Evolutionary conservation across 148 eudicot genomes (phyloP).

Genomic region (Camellia lanceoleosa): DNA sequence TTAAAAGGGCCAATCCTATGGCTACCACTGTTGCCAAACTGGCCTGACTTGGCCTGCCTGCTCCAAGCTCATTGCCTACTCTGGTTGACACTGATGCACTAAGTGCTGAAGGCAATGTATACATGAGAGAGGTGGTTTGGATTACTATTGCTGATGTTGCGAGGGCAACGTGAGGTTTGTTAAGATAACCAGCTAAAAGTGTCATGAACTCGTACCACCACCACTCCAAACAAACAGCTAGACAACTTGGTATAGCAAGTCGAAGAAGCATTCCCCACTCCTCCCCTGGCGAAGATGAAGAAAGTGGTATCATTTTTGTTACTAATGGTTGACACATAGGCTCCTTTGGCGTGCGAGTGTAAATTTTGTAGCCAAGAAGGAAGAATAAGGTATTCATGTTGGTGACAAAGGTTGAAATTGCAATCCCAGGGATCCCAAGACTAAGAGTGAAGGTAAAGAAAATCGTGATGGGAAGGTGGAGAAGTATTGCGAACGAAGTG

Average conservation of each 20-base stretch:
- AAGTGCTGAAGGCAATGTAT: slow-evolving; percentile 69
- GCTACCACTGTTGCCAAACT: slow-evolving; percentile 56
- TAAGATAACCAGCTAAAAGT: slow-evolving; percentile 70
- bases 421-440: slow-evolving; percentile 66
- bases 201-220: slow-evolving; percentile 98
- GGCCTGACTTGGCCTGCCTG: slow-evolving; percentile 64
- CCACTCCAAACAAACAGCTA: slow-evolving; percentile 83
- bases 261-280: slow-evolving; percentile 65
- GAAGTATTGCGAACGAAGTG: slow-evolving; percentile 49
- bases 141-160: slow-evolving; percentile 83
- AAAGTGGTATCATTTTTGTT: slow-evolving; percentile 22
- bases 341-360: slow-evolving; percentile 29
- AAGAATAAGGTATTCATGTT: slow-evolving; percentile 55
- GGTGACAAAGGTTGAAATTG: slow-evolving; percentile 58
- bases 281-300: slow-evolving; percentile 33
- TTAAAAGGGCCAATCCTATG: slow-evolving; percentile 43
- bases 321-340: slow-evolving; percentile 33
- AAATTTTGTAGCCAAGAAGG: slow-evolving; percentile 45
- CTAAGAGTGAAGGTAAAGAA: slow-evolving; percentile 50
- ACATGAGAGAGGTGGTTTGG: slow-evolving; percentile 88
- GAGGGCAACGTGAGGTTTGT: slow-evolving; percentile 59
- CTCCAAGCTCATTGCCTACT: slow-evolving; percentile 88
- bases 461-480: slow-evolving; percentile 57
- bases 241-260: slow-evolving; percentile 71
- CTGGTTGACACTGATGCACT: slow-evolving; percentile 74